Evolutionary conservation across 371 early-diverging fungal species (phyloP), one percentile per base, ranked within the genome.

Genomic region (Encephalitozoon intestinalis): DNA sequence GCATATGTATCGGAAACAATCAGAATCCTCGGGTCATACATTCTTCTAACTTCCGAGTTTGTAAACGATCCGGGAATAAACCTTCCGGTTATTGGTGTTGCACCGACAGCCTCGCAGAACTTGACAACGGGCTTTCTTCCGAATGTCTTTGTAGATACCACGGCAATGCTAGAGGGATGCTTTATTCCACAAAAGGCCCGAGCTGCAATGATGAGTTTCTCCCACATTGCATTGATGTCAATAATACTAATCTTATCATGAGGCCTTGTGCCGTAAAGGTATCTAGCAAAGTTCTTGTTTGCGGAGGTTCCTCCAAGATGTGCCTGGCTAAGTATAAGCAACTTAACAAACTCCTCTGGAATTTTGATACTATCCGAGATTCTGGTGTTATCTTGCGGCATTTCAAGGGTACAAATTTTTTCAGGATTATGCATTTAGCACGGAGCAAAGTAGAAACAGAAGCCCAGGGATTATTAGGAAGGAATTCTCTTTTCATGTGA

Each of bases 11-110:
- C 98, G 73, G 95, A 91, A 75, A 93, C 92, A 80, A 99, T 89
- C 84, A 99, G 90, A 74, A 97, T 84, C 71, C 94, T 90, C 78
- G 98, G 97, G 87, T 99, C 98, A 85, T 91, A 90, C 90, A 96
- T 94, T 72, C 92, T 88, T 81, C 92, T 94, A 79, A 96, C 96
- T 87, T 91, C 92, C 88, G 94, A 92, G 88, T 99, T 98, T 83
- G 98, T 96, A 88, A 99, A 97, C 85, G 93, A 94, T 88, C 99
- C 98, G 77, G 99, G 97, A 83, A 97, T 95, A 91, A 97, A 97
- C 79, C 96, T 91, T 85, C 96, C 96, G 69, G 95, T 94, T 76
- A 94, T 90, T 82, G 95, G 93, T 84, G 92, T 92, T 65, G 93
- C 92, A 73, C 94, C 95, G 79, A 93, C 93, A 89, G 92, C 91